Conservation (phyloP, 441 rosid species). For the Adansonia gregorii region DNA sequence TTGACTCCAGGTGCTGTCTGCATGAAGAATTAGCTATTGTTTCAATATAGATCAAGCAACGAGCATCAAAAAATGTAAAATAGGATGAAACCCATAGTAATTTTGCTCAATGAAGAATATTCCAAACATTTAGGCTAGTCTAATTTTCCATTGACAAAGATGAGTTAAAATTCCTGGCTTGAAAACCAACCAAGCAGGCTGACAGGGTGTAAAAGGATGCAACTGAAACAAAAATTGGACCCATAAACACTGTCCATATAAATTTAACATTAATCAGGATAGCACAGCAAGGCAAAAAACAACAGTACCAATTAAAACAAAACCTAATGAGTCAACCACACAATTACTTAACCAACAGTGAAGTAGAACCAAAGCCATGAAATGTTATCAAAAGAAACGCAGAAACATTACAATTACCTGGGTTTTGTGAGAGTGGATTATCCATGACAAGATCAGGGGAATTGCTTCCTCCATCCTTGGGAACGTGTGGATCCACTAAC, state of each 20-base stretch:
- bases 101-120: not conserved
- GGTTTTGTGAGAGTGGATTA: slow-evolving; percentile 91
- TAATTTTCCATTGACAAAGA: slow-evolving; percentile 6
- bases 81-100: not conserved
- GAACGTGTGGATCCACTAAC: slow-evolving; percentile 73
- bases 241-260: not conserved
- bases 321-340: not conserved
- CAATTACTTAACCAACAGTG: not conserved
- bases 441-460: slow-evolving; percentile 73
- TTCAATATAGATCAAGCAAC: slow-evolving; percentile 14
- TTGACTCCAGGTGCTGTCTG: slow-evolving; percentile 96
- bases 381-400: slow-evolving; percentile 3
- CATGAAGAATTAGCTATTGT: slow-evolving; percentile 25
- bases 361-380: not conserved
- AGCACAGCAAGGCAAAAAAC: not conserved
- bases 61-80: not conserved
- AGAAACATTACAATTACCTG: slow-evolving; percentile 52
- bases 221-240: not conserved
- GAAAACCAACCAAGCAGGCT: not conserved
- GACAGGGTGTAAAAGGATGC: not conserved
- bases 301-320: not conserved
- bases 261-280: not conserved
- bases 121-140: not conserved
- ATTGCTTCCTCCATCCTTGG: slow-evolving; percentile 57
- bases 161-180: not conserved